These are phyloP conservation scores for Saccharomyces hybrid DNA, from an alignment of 1,139 yeast species.

Conservation along the genomic window DNA sequence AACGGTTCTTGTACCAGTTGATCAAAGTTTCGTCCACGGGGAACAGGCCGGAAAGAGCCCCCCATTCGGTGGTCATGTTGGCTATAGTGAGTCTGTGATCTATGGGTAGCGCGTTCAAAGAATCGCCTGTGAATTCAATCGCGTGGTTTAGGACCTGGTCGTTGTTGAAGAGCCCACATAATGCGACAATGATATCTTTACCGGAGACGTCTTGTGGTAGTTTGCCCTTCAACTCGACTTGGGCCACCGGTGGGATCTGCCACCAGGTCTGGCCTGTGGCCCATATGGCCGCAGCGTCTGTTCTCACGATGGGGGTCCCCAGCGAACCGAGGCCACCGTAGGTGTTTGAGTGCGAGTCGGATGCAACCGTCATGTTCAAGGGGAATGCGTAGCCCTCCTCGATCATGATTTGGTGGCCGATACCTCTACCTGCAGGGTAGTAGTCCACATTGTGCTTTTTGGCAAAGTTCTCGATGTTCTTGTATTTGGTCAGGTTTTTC, in stretches of 20 bases:
- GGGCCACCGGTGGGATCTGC: slow-evolving; percentile 99
- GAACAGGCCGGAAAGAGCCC: slow-evolving; percentile 92
- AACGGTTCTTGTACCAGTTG: slow-evolving; percentile 63
- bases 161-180: slow-evolving; percentile 90
- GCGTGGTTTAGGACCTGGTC: slow-evolving; percentile 97
- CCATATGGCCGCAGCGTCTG: slow-evolving; percentile 99
- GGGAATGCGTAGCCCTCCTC: slow-evolving; percentile 99
- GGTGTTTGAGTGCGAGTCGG: slow-evolving; percentile 95
- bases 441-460: slow-evolving; percentile 89
- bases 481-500: slow-evolving; percentile 78
- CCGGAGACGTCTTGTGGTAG: slow-evolving; percentile 88
- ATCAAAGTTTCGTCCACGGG: slow-evolving; percentile 79
- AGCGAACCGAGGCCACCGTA: slow-evolving; percentile 94
- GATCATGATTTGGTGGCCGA: slow-evolving; percentile 97
- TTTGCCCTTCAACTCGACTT: slow-evolving; percentile 75
- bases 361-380: slow-evolving; percentile 84
- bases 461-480: slow-evolving; percentile 83
- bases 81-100: slow-evolving; percentile 95
- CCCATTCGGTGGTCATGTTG: slow-evolving; percentile 99
- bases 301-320: slow-evolving; percentile 96
- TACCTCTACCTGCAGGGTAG: slow-evolving; percentile 98
- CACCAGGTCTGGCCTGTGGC: slow-evolving; percentile 99
- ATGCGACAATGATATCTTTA: slow-evolving; percentile 91
- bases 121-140: slow-evolving; percentile 90
- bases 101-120: slow-evolving; percentile 61